Evolutionary conservation across 345 rosid species (phyloP), one percentile per base, ranked within the genome.

Genomic region (Populus davidiana): DNA sequence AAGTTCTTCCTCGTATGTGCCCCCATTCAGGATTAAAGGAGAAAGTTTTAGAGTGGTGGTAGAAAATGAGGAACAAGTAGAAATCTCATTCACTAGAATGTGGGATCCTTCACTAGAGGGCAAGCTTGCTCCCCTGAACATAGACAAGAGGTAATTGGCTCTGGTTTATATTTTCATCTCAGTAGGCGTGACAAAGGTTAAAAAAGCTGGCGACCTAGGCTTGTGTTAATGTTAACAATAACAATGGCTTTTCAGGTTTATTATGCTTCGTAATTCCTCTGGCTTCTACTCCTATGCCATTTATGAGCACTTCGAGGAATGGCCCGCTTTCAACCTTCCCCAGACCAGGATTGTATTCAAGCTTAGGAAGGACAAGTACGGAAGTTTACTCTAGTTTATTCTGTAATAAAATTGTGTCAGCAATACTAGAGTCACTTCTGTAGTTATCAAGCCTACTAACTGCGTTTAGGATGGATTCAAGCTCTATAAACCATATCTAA

Each of bases 221-320:
- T 29, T 23, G 2, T 35, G 39, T 13, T 9, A 47, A 69, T 43
- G 4, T 36, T 67, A 66, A 72, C 14, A 50, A 50, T 52, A 31
- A 11, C 44, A 11, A 6, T 54, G 35, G 3, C 21, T 66, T 67
- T 47, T 44, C 86, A 95, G 98, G 87, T 95, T 91, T 83, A 75
- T 91, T 77, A 83, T 95, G 92, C 89, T 91, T n/a, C 81, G 90
- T 21, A 87, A 87, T 80, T 87, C 87, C 38, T 91, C 94, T 0
- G 98, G 98, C 13, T 94, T 94, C 87, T 94, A 94, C 79, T 83
- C 91, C 9, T 93, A 93, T 43, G 93, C 92, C 73, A 88, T 90
- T 43, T 93, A 86, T 38, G 97, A 93, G 86, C 90, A 92, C 82
- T 74, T 81, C 77, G 54, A 77, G 77, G 92, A 93, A 67, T 95